These are phyloP conservation scores for Wickerhamiella kurtzmanii DNA, from an alignment of 805 yeast species.

Conservation along the genomic window DNA sequence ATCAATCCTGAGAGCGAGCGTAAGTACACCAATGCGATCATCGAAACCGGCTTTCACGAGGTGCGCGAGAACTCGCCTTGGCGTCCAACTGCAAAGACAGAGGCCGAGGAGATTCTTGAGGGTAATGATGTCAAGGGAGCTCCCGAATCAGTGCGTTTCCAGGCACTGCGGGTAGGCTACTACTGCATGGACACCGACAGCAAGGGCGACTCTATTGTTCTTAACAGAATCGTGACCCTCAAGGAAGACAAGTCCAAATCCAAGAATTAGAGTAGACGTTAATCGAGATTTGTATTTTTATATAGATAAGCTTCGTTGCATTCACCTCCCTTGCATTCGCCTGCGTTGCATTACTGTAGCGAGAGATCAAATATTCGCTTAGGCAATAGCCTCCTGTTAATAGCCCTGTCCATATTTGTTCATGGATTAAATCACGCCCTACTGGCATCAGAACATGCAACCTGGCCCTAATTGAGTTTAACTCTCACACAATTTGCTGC, in stretches of 20 bases:
- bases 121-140: constrained; percentile 47
- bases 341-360: no score
- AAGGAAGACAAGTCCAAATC: constrained; percentile 49
- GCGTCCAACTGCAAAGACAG: constrained; percentile 41
- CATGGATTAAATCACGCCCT: no score
- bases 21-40: constrained; percentile 46
- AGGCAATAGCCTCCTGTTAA: no score
- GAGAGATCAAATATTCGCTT: no score
- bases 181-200: constrained; percentile 81
- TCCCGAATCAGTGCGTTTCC: constrained; percentile 87
- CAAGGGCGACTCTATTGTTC: constrained; percentile 43
- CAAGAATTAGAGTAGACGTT: constrained; percentile 21
- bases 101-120: constrained; percentile 41
- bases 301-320: no score
- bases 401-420: no score
- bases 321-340: no score
- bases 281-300: no score
- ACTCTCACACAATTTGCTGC: no score
- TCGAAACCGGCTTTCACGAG: constrained; percentile 66
- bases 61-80: constrained; percentile 63
- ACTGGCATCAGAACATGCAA: no score
- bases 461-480: no score
- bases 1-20: constrained; percentile 70
- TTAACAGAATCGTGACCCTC: constrained; percentile 86
- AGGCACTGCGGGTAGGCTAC: constrained; percentile 92